phyloP scores from a whole-genome alignment of 2,329 filamentous ascomycete species.

The Ascochyta lentis region DNA sequence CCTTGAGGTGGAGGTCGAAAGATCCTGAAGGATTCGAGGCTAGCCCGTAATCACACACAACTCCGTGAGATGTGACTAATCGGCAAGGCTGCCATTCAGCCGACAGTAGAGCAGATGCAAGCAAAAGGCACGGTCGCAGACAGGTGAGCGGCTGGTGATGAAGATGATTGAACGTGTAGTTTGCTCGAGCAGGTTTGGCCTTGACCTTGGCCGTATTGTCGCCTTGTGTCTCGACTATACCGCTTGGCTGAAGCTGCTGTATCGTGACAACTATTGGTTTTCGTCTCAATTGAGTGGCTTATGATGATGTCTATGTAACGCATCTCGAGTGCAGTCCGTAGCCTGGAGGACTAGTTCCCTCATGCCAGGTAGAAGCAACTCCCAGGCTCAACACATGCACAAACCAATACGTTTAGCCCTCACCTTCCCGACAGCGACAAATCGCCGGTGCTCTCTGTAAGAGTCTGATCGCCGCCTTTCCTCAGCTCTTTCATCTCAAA shows the following conservation, averaged over 20 bases:
- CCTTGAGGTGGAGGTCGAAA: not conserved
- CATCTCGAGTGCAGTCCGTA: too few relatives aligned
- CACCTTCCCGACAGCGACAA: not conserved
- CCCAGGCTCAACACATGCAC: too few relatives aligned
- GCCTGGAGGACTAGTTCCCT: too few relatives aligned
- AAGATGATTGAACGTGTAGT: not conserved
- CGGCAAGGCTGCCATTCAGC: not conserved
- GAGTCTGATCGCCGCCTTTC: not conserved
- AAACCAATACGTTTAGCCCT: too few relatives aligned
- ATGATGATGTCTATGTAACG: too few relatives aligned
- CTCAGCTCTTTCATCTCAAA: not conserved
- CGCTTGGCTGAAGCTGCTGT: not conserved
- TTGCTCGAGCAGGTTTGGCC: not conserved
- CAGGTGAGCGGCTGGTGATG: not conserved
- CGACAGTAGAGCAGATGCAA: not conserved
- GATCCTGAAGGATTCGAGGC: not conserved
- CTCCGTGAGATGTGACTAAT: conserved; percentile 2
- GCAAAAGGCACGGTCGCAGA: not conserved
- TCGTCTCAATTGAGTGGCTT: too few relatives aligned
- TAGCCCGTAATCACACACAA: not conserved
- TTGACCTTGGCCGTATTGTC: too few relatives aligned
- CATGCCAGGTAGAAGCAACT: too few relatives aligned
- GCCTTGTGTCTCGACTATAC: too few relatives aligned
- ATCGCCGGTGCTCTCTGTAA: not conserved
- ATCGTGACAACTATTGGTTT: too few relatives aligned